A percentile compares a stretch with the other conserved stretches of the same genome.
Evolutionary conservation across 257 asterid species (phyloP).

Genomic region (Fraxinus cuspidata): DNA sequence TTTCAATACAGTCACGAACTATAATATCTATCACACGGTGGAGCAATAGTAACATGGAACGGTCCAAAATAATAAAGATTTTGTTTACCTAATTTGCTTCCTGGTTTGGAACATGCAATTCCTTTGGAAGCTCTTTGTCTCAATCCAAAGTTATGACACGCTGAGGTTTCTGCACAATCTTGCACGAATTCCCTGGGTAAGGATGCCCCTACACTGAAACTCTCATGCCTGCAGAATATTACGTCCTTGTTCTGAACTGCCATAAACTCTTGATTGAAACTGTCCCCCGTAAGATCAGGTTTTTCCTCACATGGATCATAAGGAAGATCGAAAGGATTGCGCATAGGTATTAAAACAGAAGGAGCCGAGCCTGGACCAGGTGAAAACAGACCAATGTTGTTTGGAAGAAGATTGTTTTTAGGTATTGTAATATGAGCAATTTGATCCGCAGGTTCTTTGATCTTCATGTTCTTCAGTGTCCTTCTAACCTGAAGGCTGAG

Average conservation of each 20-base stretch:
- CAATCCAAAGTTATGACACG: conserved; percentile 24
- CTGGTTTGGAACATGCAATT: conserved; percentile 26
- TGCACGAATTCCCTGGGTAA: conserved; percentile 26
- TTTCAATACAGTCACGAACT: not conserved
- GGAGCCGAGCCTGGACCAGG: conserved; percentile 91
- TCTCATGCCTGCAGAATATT: conserved; percentile 61
- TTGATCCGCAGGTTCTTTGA: conserved; percentile 29
- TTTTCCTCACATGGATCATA: conserved; percentile 93
- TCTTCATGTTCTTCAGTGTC: conserved; percentile 48
- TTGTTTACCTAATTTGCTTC: conserved; percentile 43
- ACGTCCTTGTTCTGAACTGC: conserved; percentile 44
- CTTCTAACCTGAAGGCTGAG: conserved; percentile 48
- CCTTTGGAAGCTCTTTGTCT: conserved; percentile 22
- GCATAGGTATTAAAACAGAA: conserved; percentile 58
- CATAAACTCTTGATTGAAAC: conserved; percentile 67
- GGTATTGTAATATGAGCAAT: conserved; percentile 51
- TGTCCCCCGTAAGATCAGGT: conserved; percentile 74
- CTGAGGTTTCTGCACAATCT: conserved; percentile 26
- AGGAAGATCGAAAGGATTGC: conserved; percentile 88
- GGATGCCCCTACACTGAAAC: conserved; percentile 47
- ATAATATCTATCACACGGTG: not conserved
- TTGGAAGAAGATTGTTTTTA: conserved; percentile 25
- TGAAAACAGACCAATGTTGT: conserved; percentile 29
- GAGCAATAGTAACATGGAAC: not conserved
- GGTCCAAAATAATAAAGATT: not conserved